Base-by-base conservation (phyloP, 164 flowering plant genomes). In the Brasenia schreberi region DNA sequence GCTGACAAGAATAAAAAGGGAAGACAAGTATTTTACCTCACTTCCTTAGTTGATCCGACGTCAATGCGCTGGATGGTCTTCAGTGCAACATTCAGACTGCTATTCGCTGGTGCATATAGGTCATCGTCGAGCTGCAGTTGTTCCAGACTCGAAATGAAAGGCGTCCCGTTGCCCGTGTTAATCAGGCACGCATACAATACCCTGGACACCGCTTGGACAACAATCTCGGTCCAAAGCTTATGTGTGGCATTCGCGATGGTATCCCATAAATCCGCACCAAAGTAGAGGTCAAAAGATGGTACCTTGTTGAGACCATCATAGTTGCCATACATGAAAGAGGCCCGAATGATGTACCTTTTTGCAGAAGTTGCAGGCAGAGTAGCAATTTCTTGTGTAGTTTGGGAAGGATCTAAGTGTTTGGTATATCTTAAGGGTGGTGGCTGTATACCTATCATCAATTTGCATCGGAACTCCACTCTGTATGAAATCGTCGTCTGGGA, bases 91-190 rank as follows among this genome's bases (percentile, higher is more conserved):
- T 33, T 33, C 56, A 9, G 5, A 14, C 14, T 5, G 56, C 56
- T 49, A 6, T 49, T 49, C 14, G 56, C 56, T 14, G 56, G 56
- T 49, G 56, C 56, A 18, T 61, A 61, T 4, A 61, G 12, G 33
- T 23, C 18, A 2, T 18, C 10, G 18, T 12, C 3, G 10, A 61
- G 18, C 0, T 64, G 74, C 70, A 83, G 75, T 6, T 78, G 67
- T 63, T 81, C 83, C 60, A 83, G 61, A 19, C 65, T 74, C 4
- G 84, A 80, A 19, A 81, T 73, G 70, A 80, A 81, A 66, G 85
- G 87, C 1, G 72, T 70, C 18, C 84, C 84, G 0, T 1, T 45
- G 4, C 75, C 81, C 1, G 60, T 78, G 59, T 83, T 73, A 19
- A 75, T 70, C 2, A 83, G 85, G 44, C 87, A 83, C 12, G 78